Conservation (phyloP, 2,329 filamentous ascomycete genomes). For the Colletotrichum sp. region DNA sequence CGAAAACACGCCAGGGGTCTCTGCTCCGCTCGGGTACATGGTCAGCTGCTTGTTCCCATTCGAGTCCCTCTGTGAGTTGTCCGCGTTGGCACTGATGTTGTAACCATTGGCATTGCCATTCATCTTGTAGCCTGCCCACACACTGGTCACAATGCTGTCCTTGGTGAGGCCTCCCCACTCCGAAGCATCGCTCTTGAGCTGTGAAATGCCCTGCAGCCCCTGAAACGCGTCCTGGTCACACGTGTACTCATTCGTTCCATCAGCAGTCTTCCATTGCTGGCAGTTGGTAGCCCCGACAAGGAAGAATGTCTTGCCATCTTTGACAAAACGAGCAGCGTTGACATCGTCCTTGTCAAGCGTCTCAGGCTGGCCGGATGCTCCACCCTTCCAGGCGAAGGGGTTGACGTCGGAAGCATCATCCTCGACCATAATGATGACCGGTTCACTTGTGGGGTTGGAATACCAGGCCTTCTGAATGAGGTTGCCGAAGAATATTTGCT, state of each 20-base stretch:
- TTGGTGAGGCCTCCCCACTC: neutral
- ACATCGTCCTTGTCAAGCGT: neutral
- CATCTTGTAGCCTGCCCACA: neutral
- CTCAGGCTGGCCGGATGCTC: neutral
- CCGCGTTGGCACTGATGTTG: neutral
- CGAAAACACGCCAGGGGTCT: neutral
- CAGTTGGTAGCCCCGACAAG: neutral
- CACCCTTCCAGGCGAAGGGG: neutral
- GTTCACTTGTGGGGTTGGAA: neutral
- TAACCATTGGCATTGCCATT: neutral
- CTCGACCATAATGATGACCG: neutral
- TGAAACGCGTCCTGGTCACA: neutral
- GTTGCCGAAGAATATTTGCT: neutral
- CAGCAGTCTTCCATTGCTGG: neutral
- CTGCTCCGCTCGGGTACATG: neutral
- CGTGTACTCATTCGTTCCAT: neutral
- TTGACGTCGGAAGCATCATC: neutral
- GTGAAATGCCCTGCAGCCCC: neutral
- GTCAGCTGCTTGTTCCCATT: neutral
- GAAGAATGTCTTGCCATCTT: neutral
- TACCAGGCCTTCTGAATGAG: neutral
- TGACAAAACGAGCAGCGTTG: neutral
- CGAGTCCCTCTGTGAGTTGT: neutral
- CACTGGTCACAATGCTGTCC: neutral
- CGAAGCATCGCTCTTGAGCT: neutral